Percentiles rank a stretch among this genome's conserved stretches.
Evolutionary conservation across 306 rosid species (phyloP).

Genomic region (Acacia crassicarpa): DNA sequence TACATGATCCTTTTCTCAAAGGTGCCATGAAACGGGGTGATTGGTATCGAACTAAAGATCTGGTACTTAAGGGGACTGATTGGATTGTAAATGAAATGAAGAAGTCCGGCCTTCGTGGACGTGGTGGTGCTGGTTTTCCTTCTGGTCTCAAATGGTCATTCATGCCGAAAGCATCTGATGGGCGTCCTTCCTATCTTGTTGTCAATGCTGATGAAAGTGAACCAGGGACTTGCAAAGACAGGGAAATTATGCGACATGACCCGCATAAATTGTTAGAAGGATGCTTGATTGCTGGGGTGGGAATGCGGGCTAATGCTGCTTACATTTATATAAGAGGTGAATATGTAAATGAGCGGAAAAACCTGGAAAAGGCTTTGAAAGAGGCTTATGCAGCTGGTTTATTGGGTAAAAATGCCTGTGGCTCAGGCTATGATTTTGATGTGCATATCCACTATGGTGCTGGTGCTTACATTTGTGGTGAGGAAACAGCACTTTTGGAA

Average conservation of each 20-base stretch:
- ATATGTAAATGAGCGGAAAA: conserved; percentile 83
- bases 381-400: conserved; percentile 94
- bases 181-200: conserved; percentile 98
- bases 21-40: conserved; percentile 99
- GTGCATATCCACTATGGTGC: conserved; percentile 97
- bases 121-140: conserved; percentile 99
- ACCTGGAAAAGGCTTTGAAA: conserved; percentile 85
- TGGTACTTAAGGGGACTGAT: conserved; percentile 89
- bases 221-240: conserved; percentile 97
- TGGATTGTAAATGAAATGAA: conserved; percentile 98
- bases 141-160: conserved; percentile 99
- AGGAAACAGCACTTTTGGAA: conserved; percentile 96
- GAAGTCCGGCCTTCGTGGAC: conserved; percentile 98
- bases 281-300: conserved; percentile 96
- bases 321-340: conserved; percentile 96
- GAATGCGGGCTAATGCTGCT: conserved; percentile 99
- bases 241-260: conserved; percentile 98
- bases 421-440: conserved; percentile 94
- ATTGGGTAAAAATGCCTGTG: conserved; percentile 97
- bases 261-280: conserved; percentile 96
- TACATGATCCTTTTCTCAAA: conserved; percentile 91
- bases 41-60: conserved; percentile 89
- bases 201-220: conserved; percentile 99
- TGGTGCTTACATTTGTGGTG: conserved; percentile 99
- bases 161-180: conserved; percentile 98